Percentiles rank a stretch among this genome's conserved stretches.
These are phyloP conservation scores for Knufia petricola DNA, from an alignment of 2,329 filamentous ascomycete genomes.

Conservation along the genomic window DNA sequence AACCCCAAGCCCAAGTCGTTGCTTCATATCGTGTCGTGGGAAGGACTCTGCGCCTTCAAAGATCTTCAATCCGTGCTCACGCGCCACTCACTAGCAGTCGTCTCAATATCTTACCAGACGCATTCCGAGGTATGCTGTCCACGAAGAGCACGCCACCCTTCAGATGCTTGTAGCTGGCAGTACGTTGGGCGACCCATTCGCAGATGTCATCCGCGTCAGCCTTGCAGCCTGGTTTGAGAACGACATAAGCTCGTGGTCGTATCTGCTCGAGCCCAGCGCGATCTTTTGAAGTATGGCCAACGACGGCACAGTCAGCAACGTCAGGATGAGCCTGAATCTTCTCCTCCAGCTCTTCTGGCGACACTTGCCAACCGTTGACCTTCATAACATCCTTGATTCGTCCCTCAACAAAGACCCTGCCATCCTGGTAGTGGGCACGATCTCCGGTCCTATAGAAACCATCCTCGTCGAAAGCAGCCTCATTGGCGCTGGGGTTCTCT, in stretches of 20 bases:
- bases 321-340: constrained; percentile 32
- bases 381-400: constrained; percentile 39
- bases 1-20: no score
- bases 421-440: constrained; percentile 29
- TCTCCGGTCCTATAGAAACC: constrained; percentile 39
- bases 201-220: constrained; percentile 25
- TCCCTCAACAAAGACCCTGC: constrained; percentile 33
- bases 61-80: background rate
- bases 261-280: constrained; percentile 27
- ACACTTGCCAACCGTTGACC: constrained; percentile 38
- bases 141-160: constrained; percentile 41
- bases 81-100: constrained; percentile 9
- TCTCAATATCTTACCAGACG: constrained; percentile 42
- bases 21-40: no score
- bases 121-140: constrained; percentile 39
- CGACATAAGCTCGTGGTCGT: constrained; percentile 39
- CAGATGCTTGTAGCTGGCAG: constrained; percentile 41
- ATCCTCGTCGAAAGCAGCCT: constrained; percentile 23
- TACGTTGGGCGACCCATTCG: constrained; percentile 18
- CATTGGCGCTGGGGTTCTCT: constrained; percentile 27
- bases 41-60: no score
- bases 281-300: constrained; percentile 28
- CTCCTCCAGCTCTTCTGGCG: constrained; percentile 40
- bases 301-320: constrained; percentile 39
- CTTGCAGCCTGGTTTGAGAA: constrained; percentile 24